Conservation (phyloP, 1,139 yeast genomes). For the Sugiyamaella japonica region DNA sequence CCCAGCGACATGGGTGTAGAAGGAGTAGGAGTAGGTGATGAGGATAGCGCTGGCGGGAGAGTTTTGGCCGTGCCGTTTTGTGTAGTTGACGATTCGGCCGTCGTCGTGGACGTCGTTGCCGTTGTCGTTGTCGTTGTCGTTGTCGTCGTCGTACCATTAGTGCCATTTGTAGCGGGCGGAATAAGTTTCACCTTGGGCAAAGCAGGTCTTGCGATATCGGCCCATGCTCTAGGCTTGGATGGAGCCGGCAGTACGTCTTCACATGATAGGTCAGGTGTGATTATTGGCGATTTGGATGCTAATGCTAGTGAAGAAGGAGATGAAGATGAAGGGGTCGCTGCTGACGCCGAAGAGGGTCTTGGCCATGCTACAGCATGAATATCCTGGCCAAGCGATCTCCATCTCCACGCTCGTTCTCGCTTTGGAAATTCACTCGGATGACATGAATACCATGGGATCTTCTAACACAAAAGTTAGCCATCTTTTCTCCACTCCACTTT, state of each 20-base stretch:
- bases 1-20: slow-evolving; percentile 8
- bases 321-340: neutral
- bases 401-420: slow-evolving; percentile 15
- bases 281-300: neutral
- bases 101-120: no score
- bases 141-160: no score
- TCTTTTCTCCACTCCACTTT: neutral
- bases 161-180: slow-evolving; percentile 3
- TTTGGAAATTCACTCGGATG: slow-evolving; percentile 20
- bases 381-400: slow-evolving; percentile 7
- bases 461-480: slow-evolving; percentile 5
- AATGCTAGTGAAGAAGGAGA: slow-evolving; percentile 3
- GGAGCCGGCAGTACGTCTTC: neutral
- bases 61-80: neutral
- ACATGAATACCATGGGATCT: slow-evolving; percentile 25
- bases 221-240: slow-evolving; percentile 16
- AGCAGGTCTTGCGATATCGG: slow-evolving; percentile 16
- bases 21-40: slow-evolving; percentile 7
- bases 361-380: slow-evolving; percentile 12
- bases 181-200: neutral
- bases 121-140: no score
- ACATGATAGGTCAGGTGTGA: neutral
- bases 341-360: slow-evolving; percentile 3
- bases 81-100: neutral
- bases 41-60: neutral